Evolutionary conservation across 1,284 basidiomycete species (phyloP).

Genomic region (Rugosomyces carneus): DNA sequence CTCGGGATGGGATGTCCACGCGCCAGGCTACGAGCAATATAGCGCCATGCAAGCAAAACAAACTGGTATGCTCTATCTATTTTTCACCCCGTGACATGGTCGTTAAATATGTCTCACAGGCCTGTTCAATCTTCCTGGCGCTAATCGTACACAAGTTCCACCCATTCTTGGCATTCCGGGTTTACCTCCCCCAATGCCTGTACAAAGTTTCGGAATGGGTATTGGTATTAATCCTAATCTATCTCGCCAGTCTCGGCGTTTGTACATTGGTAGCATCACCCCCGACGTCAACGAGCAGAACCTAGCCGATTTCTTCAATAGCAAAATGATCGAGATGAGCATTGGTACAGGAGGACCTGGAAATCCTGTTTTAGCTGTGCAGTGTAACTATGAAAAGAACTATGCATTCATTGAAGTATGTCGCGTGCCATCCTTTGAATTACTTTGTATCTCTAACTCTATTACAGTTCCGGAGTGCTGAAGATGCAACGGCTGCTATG

Average conservation of each 20-base stretch:
- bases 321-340: conserved; percentile 89
- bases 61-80: conserved; percentile 74
- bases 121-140: conserved; percentile 88
- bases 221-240: conserved; percentile 79
- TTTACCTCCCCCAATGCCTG: conserved; percentile 76
- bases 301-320: conserved; percentile 90
- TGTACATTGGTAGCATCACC: conserved; percentile 95
- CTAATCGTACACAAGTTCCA: conserved; percentile 82
- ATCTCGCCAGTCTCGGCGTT: conserved; percentile 86
- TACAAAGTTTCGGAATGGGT: conserved; percentile 78
- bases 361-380: conserved; percentile 87
- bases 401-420: conserved; percentile 97
- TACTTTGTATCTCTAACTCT: conserved; percentile 9
- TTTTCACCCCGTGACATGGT: not conserved
- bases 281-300: conserved; percentile 88
- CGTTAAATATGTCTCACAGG: conserved; percentile 38
- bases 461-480: conserved; percentile 87
- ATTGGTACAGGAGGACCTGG: conserved; percentile 80
- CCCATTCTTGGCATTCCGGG: conserved; percentile 75
- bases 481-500: conserved; percentile 95
- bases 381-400: conserved; percentile 97
- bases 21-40: conserved; percentile 93
- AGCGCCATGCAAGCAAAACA: conserved; percentile 95
- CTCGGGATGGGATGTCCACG: conserved; percentile 94
- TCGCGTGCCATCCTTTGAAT: not conserved